phyloP scores from a whole-genome alignment of 2,329 filamentous ascomycete species.

The Neofusicoccum laricinum region DNA sequence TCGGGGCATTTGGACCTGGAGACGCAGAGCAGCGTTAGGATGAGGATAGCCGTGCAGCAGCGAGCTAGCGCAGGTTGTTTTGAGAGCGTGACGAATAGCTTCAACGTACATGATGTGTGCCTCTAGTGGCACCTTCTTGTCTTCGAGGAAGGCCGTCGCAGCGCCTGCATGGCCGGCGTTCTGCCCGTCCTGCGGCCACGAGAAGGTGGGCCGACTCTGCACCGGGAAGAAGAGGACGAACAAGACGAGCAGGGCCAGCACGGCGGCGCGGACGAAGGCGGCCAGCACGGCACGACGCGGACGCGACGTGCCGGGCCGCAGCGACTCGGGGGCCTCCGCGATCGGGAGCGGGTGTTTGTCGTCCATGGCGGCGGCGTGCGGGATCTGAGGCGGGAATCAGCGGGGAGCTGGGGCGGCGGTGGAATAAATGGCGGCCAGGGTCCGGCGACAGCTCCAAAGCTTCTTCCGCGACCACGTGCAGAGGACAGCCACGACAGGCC shows the following conservation, averaged over 20 bases:
- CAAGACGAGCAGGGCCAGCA: slow-evolving; percentile 26
- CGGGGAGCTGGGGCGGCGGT: not conserved
- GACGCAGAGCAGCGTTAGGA: not conserved
- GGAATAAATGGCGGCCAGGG: not conserved
- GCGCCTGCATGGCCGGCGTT: not conserved
- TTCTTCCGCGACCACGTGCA: not conserved
- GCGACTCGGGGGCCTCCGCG: not conserved
- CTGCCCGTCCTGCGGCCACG: not conserved
- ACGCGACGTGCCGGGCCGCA: not conserved
- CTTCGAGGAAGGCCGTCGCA: not conserved
- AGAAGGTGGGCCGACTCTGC: not conserved
- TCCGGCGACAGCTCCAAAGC: not conserved
- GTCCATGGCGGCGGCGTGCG: not conserved
- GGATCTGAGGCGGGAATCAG: not conserved
- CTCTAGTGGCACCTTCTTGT: slow-evolving; percentile 68
- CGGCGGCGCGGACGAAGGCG: slow-evolving; percentile 26
- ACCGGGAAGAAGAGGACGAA: slow-evolving; percentile 26
- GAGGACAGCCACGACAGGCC: not conserved
- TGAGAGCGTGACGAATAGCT: slow-evolving; percentile 17
- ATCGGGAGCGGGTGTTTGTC: slow-evolving; percentile 3
- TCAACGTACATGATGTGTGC: slow-evolving; percentile 75
- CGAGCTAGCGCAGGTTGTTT: not conserved
- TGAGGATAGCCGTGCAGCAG: not conserved
- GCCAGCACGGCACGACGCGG: slow-evolving; percentile 21
- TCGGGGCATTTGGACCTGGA: slow-evolving; percentile 76